A percentile compares a stretch with the other conserved stretches of the same genome.
These are phyloP conservation scores for Hypoxylon lienhwacheense DNA, from an alignment of 495 filamentous ascomycete genomes.

Conservation along the genomic window DNA sequence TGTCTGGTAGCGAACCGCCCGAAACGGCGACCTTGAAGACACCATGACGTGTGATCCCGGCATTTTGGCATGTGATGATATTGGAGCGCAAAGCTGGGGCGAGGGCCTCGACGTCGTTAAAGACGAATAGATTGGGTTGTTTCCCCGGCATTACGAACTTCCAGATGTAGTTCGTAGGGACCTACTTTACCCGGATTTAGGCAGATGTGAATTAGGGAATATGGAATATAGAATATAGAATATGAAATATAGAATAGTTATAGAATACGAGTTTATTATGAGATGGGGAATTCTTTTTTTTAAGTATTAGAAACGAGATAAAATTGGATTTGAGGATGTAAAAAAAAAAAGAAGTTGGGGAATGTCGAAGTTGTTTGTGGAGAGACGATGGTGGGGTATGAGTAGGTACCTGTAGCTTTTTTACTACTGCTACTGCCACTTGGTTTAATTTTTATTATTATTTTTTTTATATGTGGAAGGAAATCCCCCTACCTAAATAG, in stretches of 20 bases:
- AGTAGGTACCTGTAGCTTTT: neutral
- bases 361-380: conserved; percentile 16
- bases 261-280: no score
- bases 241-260: neutral
- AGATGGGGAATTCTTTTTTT: no score
- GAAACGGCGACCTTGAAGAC: conserved; percentile 91
- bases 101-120: conserved; percentile 65
- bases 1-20: conserved; percentile 87
- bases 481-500: no score
- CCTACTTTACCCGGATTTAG: neutral
- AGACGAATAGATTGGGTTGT: conserved; percentile 85
- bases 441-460: no score
- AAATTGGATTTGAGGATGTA: no score
- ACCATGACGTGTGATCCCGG: conserved; percentile 74
- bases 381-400: neutral
- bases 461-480: no score
- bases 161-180: neutral
- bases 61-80: conserved; percentile 75
- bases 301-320: conserved; percentile 1
- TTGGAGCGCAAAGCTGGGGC: conserved; percentile 76
- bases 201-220: conserved; percentile 7
- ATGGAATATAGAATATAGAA: neutral
- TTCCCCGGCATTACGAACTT: conserved; percentile 58
- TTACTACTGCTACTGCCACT: neutral
- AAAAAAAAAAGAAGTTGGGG: conserved; percentile 13